Evolutionary conservation across 495 filamentous ascomycete genomes (phyloP), one percentile per base, ranked within the genome.

Genomic region (Penicillium soppii): DNA sequence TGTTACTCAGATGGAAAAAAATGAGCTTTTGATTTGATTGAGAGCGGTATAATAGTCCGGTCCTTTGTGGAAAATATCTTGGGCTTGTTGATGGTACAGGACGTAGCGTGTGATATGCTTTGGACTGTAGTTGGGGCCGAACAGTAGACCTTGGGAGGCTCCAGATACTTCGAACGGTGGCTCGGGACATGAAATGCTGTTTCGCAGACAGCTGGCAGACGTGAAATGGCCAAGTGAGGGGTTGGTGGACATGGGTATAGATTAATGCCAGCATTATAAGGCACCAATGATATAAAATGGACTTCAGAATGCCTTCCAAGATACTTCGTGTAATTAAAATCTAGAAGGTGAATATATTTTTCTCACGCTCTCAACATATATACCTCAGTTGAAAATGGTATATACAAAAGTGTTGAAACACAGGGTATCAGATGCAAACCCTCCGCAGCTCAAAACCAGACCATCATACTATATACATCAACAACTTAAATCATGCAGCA

Each of bases 381-480:
- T 51, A 57, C 38, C 39, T 10, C 21, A 25, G 57, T 59, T 58
- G 54, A 62, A 55, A 52, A 44, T 42, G 13, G 48, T 46, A 50
- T 46, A 50, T 46, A 46, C 43, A 51, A 42, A 54, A 47, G 41
- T 54, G 60, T 63, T 57, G 60, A 61, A 56, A 56, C 46, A 57
- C 50, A 42, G 54, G 51, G 61, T 57, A 61, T 61, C 40, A 56
- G 32, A 60, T 36, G 42, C 40, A 42, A 7, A 17, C 17, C 46
- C 36, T 40, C 19, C 36, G 15, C 12, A 41, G 21, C 21, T 19
- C 26, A 21, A 43, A 30, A 9, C 9, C 16, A 21, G 16, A 29
- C 15, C 22, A 21, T 20, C 2, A 15, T 12, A 5, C 25, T 27
- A 4, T 17, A 37, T 38, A 25, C 25, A 38, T 17, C 17, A 25